Base-by-base conservation (phyloP, 139 green algal genomes). In the Zygnema circumcarinatum region DNA sequence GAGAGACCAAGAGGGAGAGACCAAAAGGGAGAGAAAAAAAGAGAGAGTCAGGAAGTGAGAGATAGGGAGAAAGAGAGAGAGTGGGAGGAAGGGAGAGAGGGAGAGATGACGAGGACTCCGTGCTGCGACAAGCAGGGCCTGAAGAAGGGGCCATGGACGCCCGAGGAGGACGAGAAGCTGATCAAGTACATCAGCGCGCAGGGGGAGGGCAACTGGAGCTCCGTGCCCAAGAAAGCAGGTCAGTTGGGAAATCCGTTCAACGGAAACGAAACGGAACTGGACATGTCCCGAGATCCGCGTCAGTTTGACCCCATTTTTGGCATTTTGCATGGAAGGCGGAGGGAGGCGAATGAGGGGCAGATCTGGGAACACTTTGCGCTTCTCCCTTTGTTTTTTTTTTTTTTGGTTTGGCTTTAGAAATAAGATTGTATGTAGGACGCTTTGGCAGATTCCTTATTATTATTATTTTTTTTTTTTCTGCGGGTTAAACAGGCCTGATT, bases 61-160 rank as follows among this genome's bases (percentile, higher is more conserved):
- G 47, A 62, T 25, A 16, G 47, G 47, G 16, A 62, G 47, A 16
- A 16, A 62, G 47, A 62, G 47, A 16, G 47, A 62, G 16, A 16
- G 47, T 7, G 16, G 47, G 16, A 16, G 47, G 47, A 62, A 62
- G 47, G 47, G 47, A 62, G 47, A 62, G 47, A 16, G 16, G 47
- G 47, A 62, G 47, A 62, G 16, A 16, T 62, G 47, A 62, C 16
- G 7, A 62, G 16, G 47, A 25, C 16, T 62, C 47, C 16, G 7
- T 16, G 47, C 16, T 62, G 16, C 16, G 16, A 62, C 47, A 62
- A 62, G 7, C 7, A 62, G 7, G 16, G 47, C 69, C 75, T 86
- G 3, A 86, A 86, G 31, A 89, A 89, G 81, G 84, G 84, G 32
- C 84, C 84, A n/a, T 89, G 84, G 84, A 85, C 75, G 31, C 25